Base-by-base conservation (phyloP, 495 filamentous ascomycete species). In the Poronia punctata region DNA sequence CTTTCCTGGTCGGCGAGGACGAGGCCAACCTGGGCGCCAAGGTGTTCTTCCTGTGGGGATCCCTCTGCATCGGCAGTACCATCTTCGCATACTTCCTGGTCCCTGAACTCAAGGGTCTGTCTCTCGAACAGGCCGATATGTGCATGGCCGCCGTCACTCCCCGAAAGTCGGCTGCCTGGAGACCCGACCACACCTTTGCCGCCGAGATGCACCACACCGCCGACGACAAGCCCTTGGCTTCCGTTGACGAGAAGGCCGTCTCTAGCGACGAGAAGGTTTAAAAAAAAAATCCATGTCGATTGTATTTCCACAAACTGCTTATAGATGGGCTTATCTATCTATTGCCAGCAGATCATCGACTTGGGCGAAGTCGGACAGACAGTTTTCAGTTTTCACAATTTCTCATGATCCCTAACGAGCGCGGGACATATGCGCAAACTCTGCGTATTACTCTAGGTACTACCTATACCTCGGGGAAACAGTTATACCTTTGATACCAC, bases 51-150 rank as follows among this genome's bases (percentile, higher is more conserved):
- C 64, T 82, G 45, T 82, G 79, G 78, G 78, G 79, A 17, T 64
- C 66, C 3, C 71, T 81, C 20, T 85, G 80, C 57, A 53, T 67
- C 49, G 45, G 37, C 19, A 46, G 68, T 31, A 76, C 71, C 46
- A 61, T 80, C 36, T 84, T 78, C 60, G 74, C 80, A 33, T 85
- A 81, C 68, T 81, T 80, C 73, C 68, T 86, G 38, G 74, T 87
- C 22, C 79, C 79, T 30, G 82, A 86, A 66, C 85, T 82, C 49
- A 85, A 84, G 71, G 83, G 82, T 45, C 68, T 86, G 11, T 79
- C 81, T 14, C 79, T 87, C 43, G 83, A 88, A 62, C 81, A 88
- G 57, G 79, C 85, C 46, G 83, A 86, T 56, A 73, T 78, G 65
- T 85, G 84, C 72, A 71, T 88, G 73, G 78, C 82, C 48, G 80